Evolutionary conservation across 441 rosid species (phyloP).

Genomic region (Erysimum pusillum): DNA sequence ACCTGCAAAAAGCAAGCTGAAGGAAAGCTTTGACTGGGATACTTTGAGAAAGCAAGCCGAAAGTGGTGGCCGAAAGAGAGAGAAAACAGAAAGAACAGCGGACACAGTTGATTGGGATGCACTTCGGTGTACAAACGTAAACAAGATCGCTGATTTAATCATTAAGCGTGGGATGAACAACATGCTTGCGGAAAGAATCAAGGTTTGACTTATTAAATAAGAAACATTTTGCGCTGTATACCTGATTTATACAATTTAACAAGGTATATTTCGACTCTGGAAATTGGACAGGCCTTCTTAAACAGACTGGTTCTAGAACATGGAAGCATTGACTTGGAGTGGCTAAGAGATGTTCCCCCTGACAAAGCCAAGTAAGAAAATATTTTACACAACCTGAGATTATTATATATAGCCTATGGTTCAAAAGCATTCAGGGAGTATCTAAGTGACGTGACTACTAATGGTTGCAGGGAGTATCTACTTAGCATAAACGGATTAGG

Average conservation of each 20-base stretch:
- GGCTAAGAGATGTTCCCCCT: slow-evolving; percentile 78
- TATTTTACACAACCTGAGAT: not conserved
- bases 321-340: slow-evolving; percentile 66
- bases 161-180: slow-evolving; percentile 68
- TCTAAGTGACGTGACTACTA: not conserved
- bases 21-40: slow-evolving; percentile 65
- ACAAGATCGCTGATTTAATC: slow-evolving; percentile 58
- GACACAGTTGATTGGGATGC: slow-evolving; percentile 75
- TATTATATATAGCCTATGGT: not conserved
- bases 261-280: slow-evolving; percentile 12
- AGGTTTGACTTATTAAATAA: slow-evolving; percentile 50
- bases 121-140: slow-evolving; percentile 57
- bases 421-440: not conserved
- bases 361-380: slow-evolving; percentile 69
- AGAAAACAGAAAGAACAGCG: slow-evolving; percentile 53
- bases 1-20: slow-evolving; percentile 53
- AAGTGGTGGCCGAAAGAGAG: slow-evolving; percentile 50
- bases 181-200: slow-evolving; percentile 67
- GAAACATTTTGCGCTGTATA: not conserved
- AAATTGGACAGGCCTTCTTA: slow-evolving; percentile 65
- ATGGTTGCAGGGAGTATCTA: slow-evolving; percentile 62
- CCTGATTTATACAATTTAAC: slow-evolving; percentile 16
- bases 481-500: slow-evolving; percentile 71
- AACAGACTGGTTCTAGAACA: slow-evolving; percentile 65
- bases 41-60: slow-evolving; percentile 56